phyloP scores from a whole-genome alignment of 2,329 filamentous ascomycete species.

The Hymenoscyphus salicellus region DNA sequence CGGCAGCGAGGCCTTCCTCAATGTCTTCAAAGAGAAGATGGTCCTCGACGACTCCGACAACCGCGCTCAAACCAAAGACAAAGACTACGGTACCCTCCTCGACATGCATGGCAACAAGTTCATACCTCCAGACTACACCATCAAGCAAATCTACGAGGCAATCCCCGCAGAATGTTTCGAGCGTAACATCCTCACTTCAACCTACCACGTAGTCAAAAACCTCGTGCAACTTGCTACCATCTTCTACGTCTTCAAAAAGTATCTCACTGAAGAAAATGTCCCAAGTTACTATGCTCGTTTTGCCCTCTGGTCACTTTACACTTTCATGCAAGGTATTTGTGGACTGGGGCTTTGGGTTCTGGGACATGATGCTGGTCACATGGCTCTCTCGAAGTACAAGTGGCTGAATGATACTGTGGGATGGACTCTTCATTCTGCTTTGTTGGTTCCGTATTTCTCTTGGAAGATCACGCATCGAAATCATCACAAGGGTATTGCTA shows the following conservation, averaged over 20 bases:
- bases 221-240: constrained; percentile 66
- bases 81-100: constrained; percentile 64
- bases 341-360: constrained; percentile 94
- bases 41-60: constrained; percentile 86
- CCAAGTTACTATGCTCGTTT: constrained; percentile 66
- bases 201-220: constrained; percentile 84
- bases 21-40: constrained; percentile 58
- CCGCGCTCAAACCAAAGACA: constrained; percentile 52
- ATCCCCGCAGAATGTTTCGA: constrained; percentile 97
- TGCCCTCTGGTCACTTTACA: constrained; percentile 60
- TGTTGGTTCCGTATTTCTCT: constrained; percentile 95
- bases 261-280: constrained; percentile 78
- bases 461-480: constrained; percentile 99
- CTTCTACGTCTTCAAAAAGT: constrained; percentile 87
- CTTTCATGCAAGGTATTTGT: constrained; percentile 85
- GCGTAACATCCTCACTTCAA: constrained; percentile 71
- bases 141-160: constrained; percentile 94
- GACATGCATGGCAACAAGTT: constrained; percentile 97
- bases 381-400: constrained; percentile 92
- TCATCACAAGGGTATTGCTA: constrained; percentile 98
- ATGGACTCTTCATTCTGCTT: constrained; percentile 82
- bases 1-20: constrained; percentile 56
- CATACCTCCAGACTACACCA: constrained; percentile 88
- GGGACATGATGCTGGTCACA: constrained; percentile 96
- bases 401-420: constrained; percentile 86